Evolutionary conservation across 179 eudicot genomes (phyloP), one percentile per base, ranked within the genome.

Genomic region (Heliamphora ciliata): DNA sequence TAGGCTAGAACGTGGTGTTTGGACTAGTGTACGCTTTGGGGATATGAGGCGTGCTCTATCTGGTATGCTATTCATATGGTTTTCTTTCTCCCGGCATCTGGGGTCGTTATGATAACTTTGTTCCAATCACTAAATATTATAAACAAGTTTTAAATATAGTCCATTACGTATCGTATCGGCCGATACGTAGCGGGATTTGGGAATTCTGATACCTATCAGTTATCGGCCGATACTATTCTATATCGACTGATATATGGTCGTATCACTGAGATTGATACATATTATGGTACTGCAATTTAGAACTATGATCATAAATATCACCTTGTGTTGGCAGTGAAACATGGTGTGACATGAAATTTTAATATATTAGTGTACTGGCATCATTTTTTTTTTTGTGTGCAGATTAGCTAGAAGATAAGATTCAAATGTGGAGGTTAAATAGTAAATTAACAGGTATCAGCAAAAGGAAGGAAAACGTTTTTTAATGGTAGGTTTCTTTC

Each of bases 21-120:
- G 98, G 98, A 94, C 97, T 74, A 94, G 97, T 79, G 96, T 87
- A 67, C 90, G 85, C 70, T 93, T 93, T 84, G 98, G 98, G 76
- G 98, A 93, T 82, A 94, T 94, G 92, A 87, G 92, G 85, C 91
- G 96, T 88, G 98, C 98, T 76, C 84, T 94, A 67, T 84, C 98
- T 80, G 98, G 98, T 91, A 82, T 85, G 89, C 79, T 67, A 18
- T 72, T 17, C 63, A 8, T 67, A 5, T 70, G 44, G 6, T 14
- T 67, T 50, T 47, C 56, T 81, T 75, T 66, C 31, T 3, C 46
- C 71, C 50, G 55, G 46, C 75, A 60, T 58, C 64, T 63, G 58
- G 46, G 21, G n/a, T 48, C n/a, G 46, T 0, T 1, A 48, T 78
- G 31, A 15, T 59, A 63, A 8, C 17, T n/a, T 78, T 78, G 40